phyloP scores from a whole-genome alignment of 2,329 filamentous ascomycete genomes.

The Cercospora beticola region DNA sequence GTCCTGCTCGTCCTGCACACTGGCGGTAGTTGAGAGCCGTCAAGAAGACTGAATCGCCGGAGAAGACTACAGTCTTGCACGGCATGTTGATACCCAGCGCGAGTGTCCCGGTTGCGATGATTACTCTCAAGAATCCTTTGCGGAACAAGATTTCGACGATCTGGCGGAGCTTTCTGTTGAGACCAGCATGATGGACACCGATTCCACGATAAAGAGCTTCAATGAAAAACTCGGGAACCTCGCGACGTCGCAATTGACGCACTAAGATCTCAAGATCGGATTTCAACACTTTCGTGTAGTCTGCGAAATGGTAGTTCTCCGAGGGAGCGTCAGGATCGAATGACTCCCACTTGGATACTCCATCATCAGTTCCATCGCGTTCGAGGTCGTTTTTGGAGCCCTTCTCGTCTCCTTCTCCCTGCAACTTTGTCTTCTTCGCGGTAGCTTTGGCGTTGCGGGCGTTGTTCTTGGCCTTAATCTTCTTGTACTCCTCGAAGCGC shows the following conservation, averaged over 20 bases:
- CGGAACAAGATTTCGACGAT: conserved; percentile 72
- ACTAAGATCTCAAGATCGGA: conserved; percentile 61
- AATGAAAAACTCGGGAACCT: conserved; percentile 56
- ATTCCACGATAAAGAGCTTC: conserved; percentile 65
- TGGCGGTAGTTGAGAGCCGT: conserved; percentile 76
- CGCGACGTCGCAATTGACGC: conserved; percentile 52
- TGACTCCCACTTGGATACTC: conserved; percentile 55
- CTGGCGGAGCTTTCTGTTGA: conserved; percentile 76
- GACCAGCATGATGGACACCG: conserved; percentile 75
- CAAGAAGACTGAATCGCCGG: conserved; percentile 69
- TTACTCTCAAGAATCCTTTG: conserved; percentile 66
- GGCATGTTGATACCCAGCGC: conserved; percentile 81
- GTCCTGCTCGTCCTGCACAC: conserved; percentile 72
- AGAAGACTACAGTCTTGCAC: conserved; percentile 77
- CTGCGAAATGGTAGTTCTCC: conserved; percentile 65
- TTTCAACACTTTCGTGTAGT: conserved; percentile 57
- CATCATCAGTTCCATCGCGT: conserved; percentile 59
- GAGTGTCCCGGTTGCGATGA: conserved; percentile 74
- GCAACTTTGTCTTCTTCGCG: conserved; percentile 44
- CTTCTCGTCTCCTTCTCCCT: conserved; percentile 44
- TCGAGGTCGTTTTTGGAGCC: conserved; percentile 58
- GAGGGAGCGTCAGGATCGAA: conserved; percentile 68
- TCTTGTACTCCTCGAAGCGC: conserved; percentile 60
- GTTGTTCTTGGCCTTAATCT: conserved; percentile 44
- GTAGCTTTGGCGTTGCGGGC: conserved; percentile 37